Percentiles rank a stretch among this genome's conserved stretches.
phyloP scores from a whole-genome alignment of 768 basidiomycete species.

The Xerocomus brunneocitrinus region DNA sequence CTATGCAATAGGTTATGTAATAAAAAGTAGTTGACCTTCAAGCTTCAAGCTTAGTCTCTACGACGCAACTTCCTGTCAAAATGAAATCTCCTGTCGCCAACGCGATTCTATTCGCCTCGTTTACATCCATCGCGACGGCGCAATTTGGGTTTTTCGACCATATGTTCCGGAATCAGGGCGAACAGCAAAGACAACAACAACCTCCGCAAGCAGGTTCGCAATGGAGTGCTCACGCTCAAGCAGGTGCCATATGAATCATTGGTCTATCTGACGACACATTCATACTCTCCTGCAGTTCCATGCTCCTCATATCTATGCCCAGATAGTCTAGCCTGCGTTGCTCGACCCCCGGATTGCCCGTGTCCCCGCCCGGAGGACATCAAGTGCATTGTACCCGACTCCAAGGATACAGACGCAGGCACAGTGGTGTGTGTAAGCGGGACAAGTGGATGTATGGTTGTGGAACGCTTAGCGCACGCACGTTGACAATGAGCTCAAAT shows the following conservation, averaged over 20 bases:
- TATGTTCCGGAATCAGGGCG: constrained; percentile 55
- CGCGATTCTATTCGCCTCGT: constrained; percentile 14
- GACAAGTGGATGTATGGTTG: constrained; percentile 52
- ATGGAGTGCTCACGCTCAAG: constrained; percentile 63
- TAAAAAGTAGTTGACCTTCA: not conserved
- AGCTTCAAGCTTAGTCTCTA: not conserved
- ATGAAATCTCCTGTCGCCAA: constrained; percentile 14
- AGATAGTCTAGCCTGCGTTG: constrained; percentile 62
- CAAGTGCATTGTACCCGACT: constrained; percentile 71
- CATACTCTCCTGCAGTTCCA: constrained; percentile 43
- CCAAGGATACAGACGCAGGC: constrained; percentile 43
- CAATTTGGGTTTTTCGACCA: constrained; percentile 80
- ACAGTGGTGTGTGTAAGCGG: constrained; percentile 73
- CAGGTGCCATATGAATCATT: constrained; percentile 39
- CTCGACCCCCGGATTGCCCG: constrained; percentile 56
- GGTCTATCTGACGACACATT: not conserved
- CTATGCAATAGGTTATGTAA: not conserved
- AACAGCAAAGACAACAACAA: constrained; percentile 52
- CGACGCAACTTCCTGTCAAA: not conserved
- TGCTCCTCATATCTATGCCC: constrained; percentile 78
- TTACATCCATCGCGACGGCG: constrained; percentile 41
- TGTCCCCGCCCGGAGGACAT: constrained; percentile 75
- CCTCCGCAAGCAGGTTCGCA: constrained; percentile 45
- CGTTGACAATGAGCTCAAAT: constrained; percentile 10
- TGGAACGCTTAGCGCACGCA: constrained; percentile 44